These are phyloP conservation scores for Dillenia suffruticosa DNA, from an alignment of 164 flowering plant species.

Conservation along the genomic window DNA sequence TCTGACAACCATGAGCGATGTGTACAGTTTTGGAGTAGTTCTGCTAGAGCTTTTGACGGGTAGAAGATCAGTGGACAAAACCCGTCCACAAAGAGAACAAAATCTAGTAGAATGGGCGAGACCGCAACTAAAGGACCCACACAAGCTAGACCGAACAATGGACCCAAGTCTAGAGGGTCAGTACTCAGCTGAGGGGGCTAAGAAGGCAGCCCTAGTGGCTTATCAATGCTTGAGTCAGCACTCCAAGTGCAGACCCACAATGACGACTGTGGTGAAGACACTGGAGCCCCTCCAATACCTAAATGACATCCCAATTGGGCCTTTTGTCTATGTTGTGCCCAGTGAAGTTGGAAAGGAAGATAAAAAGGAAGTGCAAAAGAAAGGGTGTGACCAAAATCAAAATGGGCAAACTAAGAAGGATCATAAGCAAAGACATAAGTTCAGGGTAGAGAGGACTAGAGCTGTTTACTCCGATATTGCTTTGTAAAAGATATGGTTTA, in stretches of 20 bases:
- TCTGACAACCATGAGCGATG: slow-evolving; percentile 81
- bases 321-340: slow-evolving; percentile 61
- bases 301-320: slow-evolving; percentile 46
- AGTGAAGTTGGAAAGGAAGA: slow-evolving; percentile 9
- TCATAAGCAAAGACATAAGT: slow-evolving; percentile 14
- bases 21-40: slow-evolving; percentile 86
- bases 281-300: slow-evolving; percentile 49
- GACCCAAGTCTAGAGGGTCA: slow-evolving; percentile 81
- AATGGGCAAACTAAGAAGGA: slow-evolving; percentile 10
- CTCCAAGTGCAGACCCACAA: slow-evolving; percentile 65
- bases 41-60: slow-evolving; percentile 80
- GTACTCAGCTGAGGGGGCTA: slow-evolving; percentile 66
- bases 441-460: slow-evolving; percentile 22
- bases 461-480: slow-evolving; percentile 46
- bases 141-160: slow-evolving; percentile 51
- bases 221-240: slow-evolving; percentile 64
- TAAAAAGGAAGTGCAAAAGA: slow-evolving; percentile 5
- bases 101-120: slow-evolving; percentile 70
- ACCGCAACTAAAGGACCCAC: slow-evolving; percentile 46
- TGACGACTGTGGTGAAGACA: slow-evolving; percentile 61
- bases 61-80: slow-evolving; percentile 55
- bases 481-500: slow-evolving; percentile 22
- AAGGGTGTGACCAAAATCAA: slow-evolving; percentile 6
- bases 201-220: slow-evolving; percentile 63
- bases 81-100: slow-evolving; percentile 49